Evolutionary conservation across 1,284 basidiomycete species (phyloP), one percentile per base, ranked within the genome.

Genomic region (Trametes pubescens): DNA sequence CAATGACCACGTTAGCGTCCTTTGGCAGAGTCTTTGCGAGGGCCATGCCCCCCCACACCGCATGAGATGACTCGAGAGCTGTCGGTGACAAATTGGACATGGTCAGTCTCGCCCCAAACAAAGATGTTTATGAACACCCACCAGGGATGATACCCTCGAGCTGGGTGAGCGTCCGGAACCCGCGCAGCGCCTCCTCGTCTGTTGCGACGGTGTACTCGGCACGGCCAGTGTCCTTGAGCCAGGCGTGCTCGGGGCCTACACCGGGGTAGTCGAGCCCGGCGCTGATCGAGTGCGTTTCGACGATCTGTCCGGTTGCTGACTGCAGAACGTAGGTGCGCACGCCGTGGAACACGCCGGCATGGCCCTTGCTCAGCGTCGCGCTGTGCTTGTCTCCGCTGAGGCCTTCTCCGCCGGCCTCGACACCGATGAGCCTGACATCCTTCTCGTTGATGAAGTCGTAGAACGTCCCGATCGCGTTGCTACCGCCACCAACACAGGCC

Each of bases 161-260:
- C 78, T 99, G 93, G 0, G 95, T 98, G 72, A 91, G 86, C 78
- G 95, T 84, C 69, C 95, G 85, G 86, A 99, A 99, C 0, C 95
- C 98, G 47, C 93, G 85, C 38, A 99, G 82, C 4, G 95, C 96
- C 74, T 99, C 86, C 74, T 96, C 92, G 74, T 99, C 98, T 2
- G 94, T 98, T 10, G 97, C 97, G 13, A 87, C 90, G 18, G 92
- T 86, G 78, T 99, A 99, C 76, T 99, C 94, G 0, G 96, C 98
- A 59, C 98, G 84, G 18, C 94, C 94, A 2, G 90, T 91, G 75
- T 98, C 94, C 79, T 99, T 99, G 75, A 99, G 82, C 91, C 92
- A 98, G 53, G 96, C 92, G 77, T 99, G 97, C 78, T 99, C 97
- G 9, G 98, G 98, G 16, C 98, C 98, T 57, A 99, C 98, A 72